These are phyloP conservation scores for Cladophialophora yegresii DNA, from an alignment of 2,329 filamentous ascomycete species.

Conservation along the genomic window DNA sequence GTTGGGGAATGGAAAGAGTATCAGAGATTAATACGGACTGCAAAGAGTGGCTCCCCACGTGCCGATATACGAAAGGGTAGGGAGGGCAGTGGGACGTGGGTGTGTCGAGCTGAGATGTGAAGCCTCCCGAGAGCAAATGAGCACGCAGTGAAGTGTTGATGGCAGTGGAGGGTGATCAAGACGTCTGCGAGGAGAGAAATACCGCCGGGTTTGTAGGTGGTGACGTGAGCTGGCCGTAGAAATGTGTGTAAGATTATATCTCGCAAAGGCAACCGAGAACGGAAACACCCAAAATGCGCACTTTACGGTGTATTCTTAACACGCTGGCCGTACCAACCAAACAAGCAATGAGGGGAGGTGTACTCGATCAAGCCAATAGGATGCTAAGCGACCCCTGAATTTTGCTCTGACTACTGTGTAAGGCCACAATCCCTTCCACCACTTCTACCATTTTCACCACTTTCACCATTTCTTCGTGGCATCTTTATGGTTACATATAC, in stretches of 20 bases:
- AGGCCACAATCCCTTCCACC: slow-evolving; percentile 10
- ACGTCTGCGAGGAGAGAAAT: background rate
- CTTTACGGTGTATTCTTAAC: slow-evolving; percentile 28
- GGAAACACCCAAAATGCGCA: slow-evolving; percentile 9
- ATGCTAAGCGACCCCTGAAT: slow-evolving; percentile 1
- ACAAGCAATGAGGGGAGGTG: slow-evolving; percentile 5
- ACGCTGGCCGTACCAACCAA: slow-evolving; percentile 24
- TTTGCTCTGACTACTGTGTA: slow-evolving; percentile 13
- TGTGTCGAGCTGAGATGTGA: background rate
- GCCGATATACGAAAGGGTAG: background rate
- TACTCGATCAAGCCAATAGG: slow-evolving; percentile 11
- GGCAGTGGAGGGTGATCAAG: background rate
- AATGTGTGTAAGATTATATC: slow-evolving; percentile 1
- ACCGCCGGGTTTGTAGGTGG: background rate
- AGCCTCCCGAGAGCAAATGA: background rate
- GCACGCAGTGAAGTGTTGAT: background rate
- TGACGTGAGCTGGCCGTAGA: background rate
- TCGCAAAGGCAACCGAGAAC: slow-evolving; percentile 4
- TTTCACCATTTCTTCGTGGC: background rate
- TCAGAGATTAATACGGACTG: background rate
- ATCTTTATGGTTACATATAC: background rate
- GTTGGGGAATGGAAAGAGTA: background rate
- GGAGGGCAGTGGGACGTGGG: background rate
- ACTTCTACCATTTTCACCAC: background rate
- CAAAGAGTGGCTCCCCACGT: background rate